Percentiles rank a stretch among this genome's conserved stretches.
Conservation (phyloP, 257 asterid genomes). For the Penstemon davidsonii region DNA sequence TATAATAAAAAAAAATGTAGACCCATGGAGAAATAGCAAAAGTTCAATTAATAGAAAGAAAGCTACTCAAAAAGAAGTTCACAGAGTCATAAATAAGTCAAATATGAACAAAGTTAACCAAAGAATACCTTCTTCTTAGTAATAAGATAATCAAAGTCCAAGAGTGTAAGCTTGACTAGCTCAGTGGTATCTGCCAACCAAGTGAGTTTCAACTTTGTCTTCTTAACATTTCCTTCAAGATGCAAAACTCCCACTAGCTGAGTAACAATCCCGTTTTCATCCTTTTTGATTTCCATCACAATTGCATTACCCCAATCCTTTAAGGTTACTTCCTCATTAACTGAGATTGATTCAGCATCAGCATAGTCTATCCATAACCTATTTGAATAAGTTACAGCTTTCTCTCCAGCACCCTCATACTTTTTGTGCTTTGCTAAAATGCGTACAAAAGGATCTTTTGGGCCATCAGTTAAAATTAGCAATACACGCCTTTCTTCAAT, state of each 20-base stretch:
- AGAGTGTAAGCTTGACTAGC: slow-evolving; percentile 64
- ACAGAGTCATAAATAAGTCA: background rate
- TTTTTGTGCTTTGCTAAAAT: slow-evolving; percentile 77
- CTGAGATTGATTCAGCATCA: slow-evolving; percentile 79
- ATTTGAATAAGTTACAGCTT: slow-evolving; percentile 69
- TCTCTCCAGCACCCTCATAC: slow-evolving; percentile 89
- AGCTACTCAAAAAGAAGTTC: background rate
- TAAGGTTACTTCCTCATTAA: slow-evolving; percentile 77
- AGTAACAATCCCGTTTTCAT: slow-evolving; percentile 63
- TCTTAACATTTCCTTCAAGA: slow-evolving; percentile 89
- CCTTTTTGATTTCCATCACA: slow-evolving; percentile 73
- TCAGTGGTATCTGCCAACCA: slow-evolving; percentile 79
- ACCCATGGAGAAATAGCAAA: background rate
- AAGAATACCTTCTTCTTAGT: slow-evolving; percentile 85
- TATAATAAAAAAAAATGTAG: background rate
- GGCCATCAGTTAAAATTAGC: slow-evolving; percentile 71
- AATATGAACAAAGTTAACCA: background rate
- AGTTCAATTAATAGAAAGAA: background rate
- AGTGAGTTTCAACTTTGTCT: slow-evolving; percentile 90
- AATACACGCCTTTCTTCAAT: slow-evolving; percentile 58
- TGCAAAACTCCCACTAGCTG: slow-evolving; percentile 74
- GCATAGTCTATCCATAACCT: slow-evolving; percentile 82
- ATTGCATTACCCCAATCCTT: slow-evolving; percentile 98
- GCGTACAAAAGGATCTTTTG: slow-evolving; percentile 70
- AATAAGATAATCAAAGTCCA: slow-evolving; percentile 81